phyloP scores from a whole-genome alignment of 164 flowering plant genomes.

The Magnolia sinica region DNA sequence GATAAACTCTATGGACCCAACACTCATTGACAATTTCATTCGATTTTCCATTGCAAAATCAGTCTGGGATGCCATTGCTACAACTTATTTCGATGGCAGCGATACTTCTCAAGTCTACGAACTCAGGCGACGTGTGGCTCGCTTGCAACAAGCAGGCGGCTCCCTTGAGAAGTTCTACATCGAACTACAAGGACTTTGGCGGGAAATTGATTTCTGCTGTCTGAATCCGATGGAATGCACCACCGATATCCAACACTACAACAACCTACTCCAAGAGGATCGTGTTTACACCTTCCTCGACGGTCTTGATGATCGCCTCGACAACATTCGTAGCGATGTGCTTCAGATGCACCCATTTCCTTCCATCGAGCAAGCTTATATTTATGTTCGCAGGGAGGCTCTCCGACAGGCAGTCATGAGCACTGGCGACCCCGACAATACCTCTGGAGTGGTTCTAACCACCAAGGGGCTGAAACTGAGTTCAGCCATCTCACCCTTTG shows the following conservation, averaged over 20 bases:
- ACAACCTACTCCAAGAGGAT: no score
- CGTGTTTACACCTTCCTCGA: no score
- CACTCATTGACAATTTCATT: not conserved
- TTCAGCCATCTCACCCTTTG: not conserved
- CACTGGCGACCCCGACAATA: not conserved
- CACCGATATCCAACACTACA: no score
- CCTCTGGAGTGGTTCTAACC: not conserved
- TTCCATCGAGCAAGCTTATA: no score
- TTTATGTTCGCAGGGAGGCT: not conserved
- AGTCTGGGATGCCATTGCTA: not conserved
- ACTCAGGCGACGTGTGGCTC: not conserved
- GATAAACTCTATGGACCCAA: not conserved
- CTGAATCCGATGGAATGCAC: no score
- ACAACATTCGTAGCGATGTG: no score
- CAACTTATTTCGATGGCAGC: not conserved
- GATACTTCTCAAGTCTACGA: not conserved
- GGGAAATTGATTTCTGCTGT: no score
- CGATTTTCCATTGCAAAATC: not conserved
- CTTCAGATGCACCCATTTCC: no score
- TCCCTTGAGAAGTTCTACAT: no score
- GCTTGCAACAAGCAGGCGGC: not conserved
- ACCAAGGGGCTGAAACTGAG: not conserved
- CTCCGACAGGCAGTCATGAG: not conserved
- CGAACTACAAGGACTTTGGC: no score
- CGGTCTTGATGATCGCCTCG: no score